Evolutionary conservation across 169 alveolate species (phyloP).

Genomic region (Eimeria sp.): DNA sequence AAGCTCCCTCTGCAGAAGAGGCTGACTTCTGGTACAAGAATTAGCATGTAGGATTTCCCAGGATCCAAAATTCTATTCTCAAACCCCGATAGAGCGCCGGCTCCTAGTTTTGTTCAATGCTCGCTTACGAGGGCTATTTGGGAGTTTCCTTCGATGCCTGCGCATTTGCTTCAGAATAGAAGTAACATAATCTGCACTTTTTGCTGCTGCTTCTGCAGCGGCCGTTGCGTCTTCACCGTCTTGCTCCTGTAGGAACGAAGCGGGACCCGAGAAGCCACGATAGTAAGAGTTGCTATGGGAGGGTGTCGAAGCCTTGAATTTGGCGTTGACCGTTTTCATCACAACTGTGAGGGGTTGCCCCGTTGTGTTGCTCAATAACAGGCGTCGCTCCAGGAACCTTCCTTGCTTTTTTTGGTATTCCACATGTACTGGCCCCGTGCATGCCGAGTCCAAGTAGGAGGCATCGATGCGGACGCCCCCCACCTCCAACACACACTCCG

Average conservation of each 20-base stretch:
- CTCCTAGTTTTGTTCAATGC: not conserved
- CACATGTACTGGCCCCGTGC: conserved; percentile 13
- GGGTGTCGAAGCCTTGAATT: not conserved
- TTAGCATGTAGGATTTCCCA: not conserved
- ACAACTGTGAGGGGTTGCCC: conserved; percentile 34
- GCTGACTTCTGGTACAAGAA: not conserved
- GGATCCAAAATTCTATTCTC: not conserved
- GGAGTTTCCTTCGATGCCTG: conserved; percentile 12
- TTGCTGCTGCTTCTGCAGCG: conserved; percentile 1
- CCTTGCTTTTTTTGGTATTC: not conserved
- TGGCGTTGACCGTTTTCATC: conserved; percentile 56
- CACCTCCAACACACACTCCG: conserved; percentile 9
- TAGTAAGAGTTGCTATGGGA: not conserved
- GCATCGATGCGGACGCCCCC: conserved; percentile 38
- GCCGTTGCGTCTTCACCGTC: not conserved
- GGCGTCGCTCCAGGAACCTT: conserved; percentile 5
- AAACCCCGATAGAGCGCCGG: not conserved
- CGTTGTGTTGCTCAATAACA: conserved; percentile 6
- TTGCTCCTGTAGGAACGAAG: conserved; percentile 49
- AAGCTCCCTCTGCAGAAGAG: not conserved
- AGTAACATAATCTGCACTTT: not conserved
- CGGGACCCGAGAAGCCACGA: not conserved
- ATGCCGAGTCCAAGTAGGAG: conserved; percentile 9
- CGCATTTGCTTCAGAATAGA: conserved; percentile 27
- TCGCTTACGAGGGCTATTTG: not conserved